phyloP scores from a whole-genome alignment of 2,329 filamentous ascomycete genomes.

The Exophiala alcalophila region DNA sequence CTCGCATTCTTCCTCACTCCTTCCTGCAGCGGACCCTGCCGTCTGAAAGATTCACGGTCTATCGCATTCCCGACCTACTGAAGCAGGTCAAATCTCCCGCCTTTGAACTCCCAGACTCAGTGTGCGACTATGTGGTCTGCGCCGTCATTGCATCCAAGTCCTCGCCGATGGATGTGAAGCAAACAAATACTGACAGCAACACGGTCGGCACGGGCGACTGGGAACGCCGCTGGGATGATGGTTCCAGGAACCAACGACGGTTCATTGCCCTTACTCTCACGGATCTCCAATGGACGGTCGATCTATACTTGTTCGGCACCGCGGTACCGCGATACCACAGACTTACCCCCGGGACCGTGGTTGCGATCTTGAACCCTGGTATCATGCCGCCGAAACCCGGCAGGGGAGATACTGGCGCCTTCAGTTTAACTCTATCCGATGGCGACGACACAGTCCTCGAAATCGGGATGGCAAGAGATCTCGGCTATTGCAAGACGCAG shows the following conservation, averaged over 20 bases:
- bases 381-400: conserved; percentile 83
- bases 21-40: conserved; percentile 74
- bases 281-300: conserved; percentile 85
- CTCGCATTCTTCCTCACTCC: conserved; percentile 76
- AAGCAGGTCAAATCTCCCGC: conserved; percentile 76
- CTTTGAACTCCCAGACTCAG: conserved; percentile 75
- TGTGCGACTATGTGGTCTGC: conserved; percentile 86
- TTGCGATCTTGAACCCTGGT: conserved; percentile 86
- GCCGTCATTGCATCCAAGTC: conserved; percentile 88
- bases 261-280: conserved; percentile 91
- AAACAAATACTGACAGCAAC: conserved; percentile 34
- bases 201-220: conserved; percentile 43
- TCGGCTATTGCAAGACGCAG: conserved; percentile 81
- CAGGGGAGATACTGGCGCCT: conserved; percentile 73
- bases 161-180: conserved; percentile 63
- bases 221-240: conserved; percentile 47
- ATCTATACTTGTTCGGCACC: conserved; percentile 86
- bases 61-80: conserved; percentile 72
- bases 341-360: conserved; percentile 80
- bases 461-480: conserved; percentile 76
- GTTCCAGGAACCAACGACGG: conserved; percentile 65
- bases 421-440: conserved; percentile 79
- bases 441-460: conserved; percentile 88
- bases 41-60: conserved; percentile 67
- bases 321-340: conserved; percentile 95